phyloP scores from a whole-genome alignment of 331 rosid genomes.

The Phaseolus coccineus region DNA sequence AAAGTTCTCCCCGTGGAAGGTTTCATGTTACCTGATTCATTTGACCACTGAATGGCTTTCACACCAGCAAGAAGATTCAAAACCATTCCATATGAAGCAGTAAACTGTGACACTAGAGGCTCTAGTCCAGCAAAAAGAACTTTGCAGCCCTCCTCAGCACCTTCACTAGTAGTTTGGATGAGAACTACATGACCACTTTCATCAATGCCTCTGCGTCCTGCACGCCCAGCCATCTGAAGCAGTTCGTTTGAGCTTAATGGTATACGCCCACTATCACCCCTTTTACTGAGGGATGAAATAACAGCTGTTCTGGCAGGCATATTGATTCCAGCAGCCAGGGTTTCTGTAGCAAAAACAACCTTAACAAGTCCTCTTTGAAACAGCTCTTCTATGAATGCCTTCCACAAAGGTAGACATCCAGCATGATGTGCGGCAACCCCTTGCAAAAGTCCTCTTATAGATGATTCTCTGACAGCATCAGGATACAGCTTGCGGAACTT shows the following conservation, averaged over 20 bases:
- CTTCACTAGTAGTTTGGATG: slow-evolving; percentile 84
- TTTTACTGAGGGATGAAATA: slow-evolving; percentile 89
- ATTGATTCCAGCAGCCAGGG: slow-evolving; percentile 97
- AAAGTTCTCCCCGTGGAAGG: slow-evolving; percentile 68
- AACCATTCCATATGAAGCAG: slow-evolving; percentile 99
- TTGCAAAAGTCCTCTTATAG: slow-evolving; percentile 79
- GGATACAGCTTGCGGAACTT: slow-evolving; percentile 86
- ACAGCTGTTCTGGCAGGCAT: slow-evolving; percentile 99
- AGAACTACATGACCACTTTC: slow-evolving; percentile 87
- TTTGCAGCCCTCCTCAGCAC: slow-evolving; percentile 97
- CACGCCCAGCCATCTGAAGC: slow-evolving; percentile 99
- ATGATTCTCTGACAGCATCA: slow-evolving; percentile 93
- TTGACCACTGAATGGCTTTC: slow-evolving; percentile 74
- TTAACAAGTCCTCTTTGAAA: slow-evolving; percentile 95
- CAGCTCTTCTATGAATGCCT: slow-evolving; percentile 90
- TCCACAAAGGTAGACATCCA: slow-evolving; percentile 97
- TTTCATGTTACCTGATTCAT: slow-evolving; percentile 60
- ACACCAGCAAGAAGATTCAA: slow-evolving; percentile 91
- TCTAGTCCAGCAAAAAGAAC: slow-evolving; percentile 89
- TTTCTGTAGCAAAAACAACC: slow-evolving; percentile 98
- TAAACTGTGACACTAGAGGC: slow-evolving; percentile 94
- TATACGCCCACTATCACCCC: slow-evolving; percentile 74
- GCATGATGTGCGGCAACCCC: slow-evolving; percentile 99
- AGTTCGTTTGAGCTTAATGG: slow-evolving; percentile 82
- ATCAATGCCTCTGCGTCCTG: slow-evolving; percentile 98